Evolutionary conservation across 2,329 filamentous ascomycete species (phyloP).

Genomic region (Fusarium newnesense): DNA sequence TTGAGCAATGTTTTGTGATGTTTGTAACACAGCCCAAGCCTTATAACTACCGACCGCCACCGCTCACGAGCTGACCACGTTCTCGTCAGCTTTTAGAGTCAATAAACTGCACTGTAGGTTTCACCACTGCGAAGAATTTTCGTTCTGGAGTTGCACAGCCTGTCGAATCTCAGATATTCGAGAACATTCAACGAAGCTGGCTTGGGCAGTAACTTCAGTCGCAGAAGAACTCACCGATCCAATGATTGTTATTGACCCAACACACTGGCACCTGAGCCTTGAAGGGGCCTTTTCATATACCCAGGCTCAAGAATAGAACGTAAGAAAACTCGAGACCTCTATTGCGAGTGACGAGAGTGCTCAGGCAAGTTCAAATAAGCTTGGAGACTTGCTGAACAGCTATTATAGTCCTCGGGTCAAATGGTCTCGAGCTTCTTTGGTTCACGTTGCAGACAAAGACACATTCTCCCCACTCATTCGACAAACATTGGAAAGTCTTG

Average conservation of each 20-base stretch:
- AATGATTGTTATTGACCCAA: not conserved
- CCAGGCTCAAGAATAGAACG: not conserved
- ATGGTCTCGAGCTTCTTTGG: not conserved
- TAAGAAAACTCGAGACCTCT: not conserved
- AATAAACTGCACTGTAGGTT: not conserved
- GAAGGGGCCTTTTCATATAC: not conserved
- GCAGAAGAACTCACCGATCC: not conserved
- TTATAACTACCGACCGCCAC: not conserved
- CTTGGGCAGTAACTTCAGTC: not conserved
- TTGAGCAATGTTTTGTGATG: not conserved
- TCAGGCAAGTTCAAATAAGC: not conserved
- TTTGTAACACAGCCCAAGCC: not conserved
- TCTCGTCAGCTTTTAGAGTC: not conserved
- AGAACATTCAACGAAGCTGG: not conserved
- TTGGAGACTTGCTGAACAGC: not conserved
- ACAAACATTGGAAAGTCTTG: not conserved
- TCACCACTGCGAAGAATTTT: not conserved
- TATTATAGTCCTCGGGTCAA: not conserved
- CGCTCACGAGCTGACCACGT: not conserved
- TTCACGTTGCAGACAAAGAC: not conserved
- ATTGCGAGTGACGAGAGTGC: not conserved
- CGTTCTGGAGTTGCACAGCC: not conserved
- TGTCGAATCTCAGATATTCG: not conserved
- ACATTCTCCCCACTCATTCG: not conserved
- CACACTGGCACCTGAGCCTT: not conserved